Base-by-base conservation (phyloP, 441 rosid species). In the Sinapis alba region DNA sequence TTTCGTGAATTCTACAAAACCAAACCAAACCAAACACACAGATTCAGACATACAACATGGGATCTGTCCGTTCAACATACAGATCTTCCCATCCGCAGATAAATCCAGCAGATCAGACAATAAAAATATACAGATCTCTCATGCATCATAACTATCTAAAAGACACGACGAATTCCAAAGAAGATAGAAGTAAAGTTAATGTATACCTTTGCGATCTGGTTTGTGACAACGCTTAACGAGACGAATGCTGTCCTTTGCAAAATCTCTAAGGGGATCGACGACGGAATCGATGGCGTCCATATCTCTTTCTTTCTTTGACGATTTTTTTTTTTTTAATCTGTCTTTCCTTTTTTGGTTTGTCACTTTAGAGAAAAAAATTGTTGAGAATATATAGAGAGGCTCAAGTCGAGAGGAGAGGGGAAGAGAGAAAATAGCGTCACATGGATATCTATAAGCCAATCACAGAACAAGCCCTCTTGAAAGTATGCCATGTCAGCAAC, bases 221-320 rank as follows among this genome's bases (percentile, higher is more conserved):
- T 90, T 92, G 89, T 90, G 97, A 78, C 94, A 92, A 16, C 94
- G 86, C 87, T 92, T 87, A 75, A 90, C 96, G 81, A 90, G 96
- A n/a, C 94, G 92, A 19, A 83, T 77, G 75, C 97, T 90, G 79
- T 90, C 92, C 84, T 90, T 89, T 21, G 97, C 85, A 74, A 92
- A 92, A 16, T 92, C 97, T 70, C 95, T 88, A 21, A 92, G 84
- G 1, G 98, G 98, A 83, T 92, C 97, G 43, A 90, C 82, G 45
- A 85, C 90, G 1, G 86, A 82, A 72, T 92, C 97, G 0, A 92
- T 80, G 68, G 97, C 97, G 71, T 90, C 93, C 98, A 90, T 91
- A 30, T 11, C 2, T 13, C 50, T 43, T 43, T 43, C 50, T 26
- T 61, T 45, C 41, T 28, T 19, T 19, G 4, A 30, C 26, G 23